These are phyloP conservation scores for Coprinopsis sp. DNA, from an alignment of 768 basidiomycete genomes.

Conservation along the genomic window DNA sequence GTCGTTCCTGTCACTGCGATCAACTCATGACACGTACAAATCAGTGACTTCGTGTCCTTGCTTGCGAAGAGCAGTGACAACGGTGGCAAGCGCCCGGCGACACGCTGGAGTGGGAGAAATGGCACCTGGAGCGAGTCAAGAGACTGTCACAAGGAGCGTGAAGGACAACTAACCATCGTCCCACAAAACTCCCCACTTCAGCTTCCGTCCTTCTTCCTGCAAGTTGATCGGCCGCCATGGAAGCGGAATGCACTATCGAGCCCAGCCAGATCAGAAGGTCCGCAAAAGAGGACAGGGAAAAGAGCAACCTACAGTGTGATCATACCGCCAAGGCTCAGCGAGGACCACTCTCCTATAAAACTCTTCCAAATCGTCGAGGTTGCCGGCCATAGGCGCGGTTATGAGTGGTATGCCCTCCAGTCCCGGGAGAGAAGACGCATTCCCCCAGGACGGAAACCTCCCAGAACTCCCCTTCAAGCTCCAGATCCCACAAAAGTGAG, in stretches of 20 bases:
- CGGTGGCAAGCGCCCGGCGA: constrained; percentile 47
- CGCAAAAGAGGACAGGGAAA: constrained; percentile 24
- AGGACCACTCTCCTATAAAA: constrained; percentile 60
- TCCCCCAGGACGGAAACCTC: constrained; percentile 53
- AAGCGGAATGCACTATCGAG: constrained; percentile 42
- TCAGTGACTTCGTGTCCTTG: constrained; percentile 62
- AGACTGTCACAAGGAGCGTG: neutral
- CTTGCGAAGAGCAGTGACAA: constrained; percentile 46
- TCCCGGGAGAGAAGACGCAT: constrained; percentile 42
- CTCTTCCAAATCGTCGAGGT: constrained; percentile 56
- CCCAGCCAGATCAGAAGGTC: constrained; percentile 7
- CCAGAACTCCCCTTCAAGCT: constrained; percentile 56
- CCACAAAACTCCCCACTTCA: constrained; percentile 62
- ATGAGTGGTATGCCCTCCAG: constrained; percentile 53
- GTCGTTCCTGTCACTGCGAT: neutral
- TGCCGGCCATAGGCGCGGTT: constrained; percentile 57
- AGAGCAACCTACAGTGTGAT: constrained; percentile 41
- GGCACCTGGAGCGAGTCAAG: constrained; percentile 34
- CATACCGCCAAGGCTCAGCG: constrained; percentile 65
- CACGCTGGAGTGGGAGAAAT: constrained; percentile 64
- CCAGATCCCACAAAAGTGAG: constrained; percentile 70
- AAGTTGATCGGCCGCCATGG: constrained; percentile 46
- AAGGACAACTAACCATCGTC: constrained; percentile 43
- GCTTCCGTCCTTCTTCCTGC: constrained; percentile 42
- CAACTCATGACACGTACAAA: constrained; percentile 39